phyloP scores from a whole-genome alignment of 768 basidiomycete genomes.

The Hydnomerulius pinastri region DNA sequence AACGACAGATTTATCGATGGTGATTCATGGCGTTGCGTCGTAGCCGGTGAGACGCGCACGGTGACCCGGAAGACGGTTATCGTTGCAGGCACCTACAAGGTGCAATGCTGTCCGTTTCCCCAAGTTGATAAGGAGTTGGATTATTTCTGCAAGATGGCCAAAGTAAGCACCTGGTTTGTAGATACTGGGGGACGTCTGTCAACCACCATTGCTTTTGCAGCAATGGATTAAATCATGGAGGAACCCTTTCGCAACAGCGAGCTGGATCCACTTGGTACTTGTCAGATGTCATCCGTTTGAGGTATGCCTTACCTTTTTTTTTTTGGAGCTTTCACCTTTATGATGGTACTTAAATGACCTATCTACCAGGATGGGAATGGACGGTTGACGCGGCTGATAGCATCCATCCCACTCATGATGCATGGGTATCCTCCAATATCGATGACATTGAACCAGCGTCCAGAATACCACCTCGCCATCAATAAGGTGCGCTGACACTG shows the following conservation, averaged over 20 bases:
- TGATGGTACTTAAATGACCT: constrained; percentile 34
- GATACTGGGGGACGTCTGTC: no score
- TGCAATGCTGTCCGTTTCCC: constrained; percentile 32
- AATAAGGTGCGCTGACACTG: no score
- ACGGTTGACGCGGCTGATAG: constrained; percentile 29
- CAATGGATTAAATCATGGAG: constrained; percentile 18
- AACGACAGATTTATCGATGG: constrained; percentile 25
- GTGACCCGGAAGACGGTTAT: constrained; percentile 29
- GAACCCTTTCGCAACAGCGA: no score
- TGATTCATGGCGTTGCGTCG: constrained; percentile 8
- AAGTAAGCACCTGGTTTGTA: constrained; percentile 17
- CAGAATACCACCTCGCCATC: constrained; percentile 15
- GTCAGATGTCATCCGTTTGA: no score
- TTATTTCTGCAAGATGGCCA: constrained; percentile 32
- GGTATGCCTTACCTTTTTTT: no score
- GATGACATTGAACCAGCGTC: constrained; percentile 21
- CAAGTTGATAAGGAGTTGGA: constrained; percentile 33
- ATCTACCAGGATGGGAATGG: constrained; percentile 39
- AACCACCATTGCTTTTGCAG: no score
- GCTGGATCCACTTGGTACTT: no score
- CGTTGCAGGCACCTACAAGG: constrained; percentile 20
- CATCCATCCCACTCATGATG: constrained; percentile 33
- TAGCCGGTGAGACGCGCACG: constrained; percentile 13
- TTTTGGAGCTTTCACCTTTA: constrained; percentile 19
- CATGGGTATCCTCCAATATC: constrained; percentile 34